Percentiles rank a stretch among this genome's conserved stretches.
phyloP scores from a whole-genome alignment of 2,329 filamentous ascomycete species.

The Epichloe gansuensis region DNA sequence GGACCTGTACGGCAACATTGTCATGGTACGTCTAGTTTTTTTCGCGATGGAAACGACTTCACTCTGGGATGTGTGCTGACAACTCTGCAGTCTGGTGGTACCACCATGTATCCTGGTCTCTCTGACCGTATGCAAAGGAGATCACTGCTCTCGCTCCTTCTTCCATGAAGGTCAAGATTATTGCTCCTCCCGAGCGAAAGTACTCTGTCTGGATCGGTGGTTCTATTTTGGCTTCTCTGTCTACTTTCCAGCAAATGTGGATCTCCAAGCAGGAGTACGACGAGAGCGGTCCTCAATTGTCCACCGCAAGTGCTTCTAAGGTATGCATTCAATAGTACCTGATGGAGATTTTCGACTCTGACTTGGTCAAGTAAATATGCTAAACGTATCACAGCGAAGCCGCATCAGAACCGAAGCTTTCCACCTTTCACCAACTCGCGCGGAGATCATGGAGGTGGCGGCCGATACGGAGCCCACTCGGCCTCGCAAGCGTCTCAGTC shows the following conservation, averaged over 20 bases:
- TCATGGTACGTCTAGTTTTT: constrained; percentile 67
- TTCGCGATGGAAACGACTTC: neutral
- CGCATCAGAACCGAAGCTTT: constrained; percentile 21
- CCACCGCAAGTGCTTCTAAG: constrained; percentile 99
- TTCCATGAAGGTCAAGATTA: constrained; percentile 99
- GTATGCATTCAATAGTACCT: constrained; percentile 21
- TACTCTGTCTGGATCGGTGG: constrained; percentile 99
- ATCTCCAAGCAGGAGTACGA: constrained; percentile 99
- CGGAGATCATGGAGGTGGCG: constrained; percentile 34
- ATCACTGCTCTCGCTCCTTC: constrained; percentile 98
- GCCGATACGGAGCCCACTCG: constrained; percentile 29
- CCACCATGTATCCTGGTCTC: constrained; percentile 99
- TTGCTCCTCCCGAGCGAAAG: constrained; percentile 99
- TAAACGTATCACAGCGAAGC: constrained; percentile 12
- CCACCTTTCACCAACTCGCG: constrained; percentile 23
- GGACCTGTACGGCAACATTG: constrained; percentile 99
- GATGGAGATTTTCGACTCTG: neutral
- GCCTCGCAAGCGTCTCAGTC: constrained; percentile 36
- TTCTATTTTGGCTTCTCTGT: constrained; percentile 98
- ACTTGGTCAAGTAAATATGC: neutral
- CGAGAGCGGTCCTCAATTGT: constrained; percentile 98
- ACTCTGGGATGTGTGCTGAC: neutral
- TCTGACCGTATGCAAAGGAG: constrained; percentile 99
- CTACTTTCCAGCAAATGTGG: constrained; percentile 99
- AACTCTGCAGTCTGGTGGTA: constrained; percentile 81